phyloP scores from a whole-genome alignment of 306 rosid species.

The Quercus mongolica region DNA sequence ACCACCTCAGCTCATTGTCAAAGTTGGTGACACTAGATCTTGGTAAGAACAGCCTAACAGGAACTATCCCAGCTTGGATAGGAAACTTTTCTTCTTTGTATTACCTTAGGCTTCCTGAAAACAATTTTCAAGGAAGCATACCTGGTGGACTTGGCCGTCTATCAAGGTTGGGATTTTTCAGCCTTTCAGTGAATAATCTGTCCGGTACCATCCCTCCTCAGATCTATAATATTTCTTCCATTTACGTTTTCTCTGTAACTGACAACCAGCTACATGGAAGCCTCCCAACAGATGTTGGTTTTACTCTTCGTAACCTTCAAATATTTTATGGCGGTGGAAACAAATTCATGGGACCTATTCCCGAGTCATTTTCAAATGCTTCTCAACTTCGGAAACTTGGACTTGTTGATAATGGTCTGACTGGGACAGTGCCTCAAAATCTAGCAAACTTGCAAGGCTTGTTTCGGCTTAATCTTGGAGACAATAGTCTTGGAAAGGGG shows the following conservation, averaged over 20 bases:
- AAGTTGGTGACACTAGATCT: not conserved
- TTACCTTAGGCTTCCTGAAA: fast-evolving
- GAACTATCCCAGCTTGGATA: conserved; percentile 50
- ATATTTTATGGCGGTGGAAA: fast-evolving
- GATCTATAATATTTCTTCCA: too few species aligned
- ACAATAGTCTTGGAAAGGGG: too few species aligned
- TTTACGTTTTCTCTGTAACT: fast-evolving
- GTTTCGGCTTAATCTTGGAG: fast-evolving
- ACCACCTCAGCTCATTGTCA: conserved; percentile 8
- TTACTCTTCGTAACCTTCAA: too few species aligned
- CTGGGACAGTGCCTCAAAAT: conserved; percentile 37
- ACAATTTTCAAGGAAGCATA: too few species aligned
- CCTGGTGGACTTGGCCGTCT: conserved; percentile 7
- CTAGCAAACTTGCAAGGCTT: conserved; percentile 32
- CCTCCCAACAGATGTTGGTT: too few species aligned
- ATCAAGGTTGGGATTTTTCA: conserved; percentile 24
- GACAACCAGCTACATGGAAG: too few species aligned
- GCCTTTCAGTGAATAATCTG: conserved; percentile 12
- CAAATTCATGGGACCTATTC: conserved; percentile 26
- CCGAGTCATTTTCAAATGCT: conserved; percentile 35
- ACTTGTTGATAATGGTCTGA: conserved; percentile 26
- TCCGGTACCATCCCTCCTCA: conserved; percentile 25
- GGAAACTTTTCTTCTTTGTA: conserved; percentile 20
- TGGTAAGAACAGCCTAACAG: not conserved
- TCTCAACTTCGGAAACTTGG: conserved; percentile 34